A percentile compares a stretch with the other conserved stretches of the same genome.
Evolutionary conservation across 108 stramenopile genomes (phyloP).

Genomic region (Fragilaria radians): DNA sequence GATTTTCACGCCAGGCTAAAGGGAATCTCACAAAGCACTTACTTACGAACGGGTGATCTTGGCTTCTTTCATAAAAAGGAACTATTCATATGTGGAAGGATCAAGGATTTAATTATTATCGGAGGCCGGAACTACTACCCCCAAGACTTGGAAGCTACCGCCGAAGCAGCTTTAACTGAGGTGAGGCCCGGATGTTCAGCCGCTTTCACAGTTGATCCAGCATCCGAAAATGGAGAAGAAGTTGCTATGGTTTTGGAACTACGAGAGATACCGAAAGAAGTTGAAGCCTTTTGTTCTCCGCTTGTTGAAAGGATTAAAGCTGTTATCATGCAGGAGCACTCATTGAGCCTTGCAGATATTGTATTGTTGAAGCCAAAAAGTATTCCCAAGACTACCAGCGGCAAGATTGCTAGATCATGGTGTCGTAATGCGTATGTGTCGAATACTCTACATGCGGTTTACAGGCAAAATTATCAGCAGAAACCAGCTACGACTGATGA

Average conservation of each 20-base stretch:
- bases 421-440: conserved; percentile 70
- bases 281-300: conserved; percentile 25
- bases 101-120: conserved; percentile 98
- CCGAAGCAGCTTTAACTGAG: conserved; percentile 60
- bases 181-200: conserved; percentile 95
- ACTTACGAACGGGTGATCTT: conserved; percentile 93
- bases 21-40: conserved; percentile 30
- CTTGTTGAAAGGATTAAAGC: conserved; percentile 48
- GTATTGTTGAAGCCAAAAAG: conserved; percentile 79
- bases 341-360: conserved; percentile 60
- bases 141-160: conserved; percentile 95
- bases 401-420: conserved; percentile 96
- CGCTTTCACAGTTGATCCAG: conserved; percentile 79
- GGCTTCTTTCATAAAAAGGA: conserved; percentile 93
- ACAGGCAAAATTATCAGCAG: conserved; percentile 38
- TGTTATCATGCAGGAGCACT: conserved; percentile 73
- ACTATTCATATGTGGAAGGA: conserved; percentile 92
- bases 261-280: conserved; percentile 44
- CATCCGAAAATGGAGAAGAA: conserved; percentile 54
- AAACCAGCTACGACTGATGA: conserved; percentile 16
- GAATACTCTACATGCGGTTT: conserved; percentile 54
- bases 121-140: conserved; percentile 98
- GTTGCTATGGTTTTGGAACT: conserved; percentile 79
- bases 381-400: conserved; percentile 96
- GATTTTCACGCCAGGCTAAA: conserved; percentile 65